These are phyloP conservation scores for Globomyces sp. DNA, from an alignment of 371 early-diverging fungal genomes.

Conservation along the genomic window DNA sequence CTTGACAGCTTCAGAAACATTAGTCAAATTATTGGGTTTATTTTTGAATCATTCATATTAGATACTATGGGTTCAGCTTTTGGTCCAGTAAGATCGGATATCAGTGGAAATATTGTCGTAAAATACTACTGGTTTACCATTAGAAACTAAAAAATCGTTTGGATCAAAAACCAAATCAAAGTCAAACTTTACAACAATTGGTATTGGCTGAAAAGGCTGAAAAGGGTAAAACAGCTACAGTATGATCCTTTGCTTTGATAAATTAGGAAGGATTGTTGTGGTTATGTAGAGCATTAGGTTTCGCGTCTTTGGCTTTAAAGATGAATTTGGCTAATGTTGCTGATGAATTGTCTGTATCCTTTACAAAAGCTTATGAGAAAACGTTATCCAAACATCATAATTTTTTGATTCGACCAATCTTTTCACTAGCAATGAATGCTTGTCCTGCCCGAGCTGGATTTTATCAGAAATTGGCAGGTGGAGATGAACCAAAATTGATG, in stretches of 20 bases:
- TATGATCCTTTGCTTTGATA: too few species aligned
- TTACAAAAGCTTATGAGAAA: constrained; percentile 76
- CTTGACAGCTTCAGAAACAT: constrained; percentile 82
- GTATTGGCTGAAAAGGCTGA: constrained; percentile 68
- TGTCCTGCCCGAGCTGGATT: constrained; percentile 89
- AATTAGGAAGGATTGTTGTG: constrained; percentile 75
- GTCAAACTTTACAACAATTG: constrained; percentile 78
- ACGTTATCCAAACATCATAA: constrained; percentile 80
- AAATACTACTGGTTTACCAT: too few species aligned
- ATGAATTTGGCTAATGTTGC: constrained; percentile 62
- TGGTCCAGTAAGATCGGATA: constrained; percentile 79
- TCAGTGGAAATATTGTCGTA: constrained; percentile 77
- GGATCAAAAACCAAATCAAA: constrained; percentile 58
- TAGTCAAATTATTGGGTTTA: constrained; percentile 82
- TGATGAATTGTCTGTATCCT: constrained; percentile 81
- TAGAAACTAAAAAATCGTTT: constrained; percentile 75
- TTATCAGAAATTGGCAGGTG: constrained; percentile 76
- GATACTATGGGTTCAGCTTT: constrained; percentile 64
- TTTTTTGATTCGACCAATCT: constrained; percentile 79
- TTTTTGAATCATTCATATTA: constrained; percentile 13
- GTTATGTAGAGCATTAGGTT: constrained; percentile 89
- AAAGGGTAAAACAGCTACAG: constrained; percentile 79
- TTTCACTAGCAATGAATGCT: constrained; percentile 89
- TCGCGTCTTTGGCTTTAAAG: constrained; percentile 76
- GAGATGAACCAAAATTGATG: constrained; percentile 52